Evolutionary conservation across 2,329 filamentous ascomycete genomes (phyloP), one percentile per base, ranked within the genome.

Genomic region (Aspergillus sp.): DNA sequence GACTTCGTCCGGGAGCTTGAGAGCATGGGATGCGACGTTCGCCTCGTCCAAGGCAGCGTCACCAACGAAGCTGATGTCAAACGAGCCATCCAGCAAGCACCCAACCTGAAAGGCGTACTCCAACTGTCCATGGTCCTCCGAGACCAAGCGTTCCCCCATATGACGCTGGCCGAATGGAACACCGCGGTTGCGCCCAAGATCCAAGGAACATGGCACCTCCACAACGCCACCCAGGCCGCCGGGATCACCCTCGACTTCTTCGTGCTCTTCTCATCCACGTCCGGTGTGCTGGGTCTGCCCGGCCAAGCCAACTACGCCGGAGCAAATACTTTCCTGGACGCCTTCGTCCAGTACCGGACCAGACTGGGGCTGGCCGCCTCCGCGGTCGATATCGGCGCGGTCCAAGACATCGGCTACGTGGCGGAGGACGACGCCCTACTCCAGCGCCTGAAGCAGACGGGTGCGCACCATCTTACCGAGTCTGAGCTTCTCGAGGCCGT

Each of bases 191-290:
- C 64, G n/a, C 69, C 76, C 6, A 81, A 80, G 61, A 66, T 72
- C 2, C 5, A 60, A 3, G 64, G 63, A 7, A 62, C 70, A 57
- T 75, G 70, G 71, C 74, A 71, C 38, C 65, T 73, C 3, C 72
- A 77, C 50, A 11, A 56, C 1, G 59, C 59, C 4, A 56, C 70
- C 1, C 54, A 66, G 0, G 13, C 25, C 10, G 63, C 32, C 3
- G 44, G 44, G 19, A 23, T 23, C 10, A 25, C 66, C 1, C 68
- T 81, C 2, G 78, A 81, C 58, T 81, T 81, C 66, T 80, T 81
- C 64, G 60, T 81, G 13, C 64, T 77, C n/a, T 64, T 80, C 11
- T 75, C 73, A 1, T 80, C 77, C 0, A 57, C 74, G 0, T 66
- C 68, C 8, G 73, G 74, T 6, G 63, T 74, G 1, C 55, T 76